Evolutionary conservation across 495 filamentous ascomycete species (phyloP).

Genomic region (Lophium mytilinum): DNA sequence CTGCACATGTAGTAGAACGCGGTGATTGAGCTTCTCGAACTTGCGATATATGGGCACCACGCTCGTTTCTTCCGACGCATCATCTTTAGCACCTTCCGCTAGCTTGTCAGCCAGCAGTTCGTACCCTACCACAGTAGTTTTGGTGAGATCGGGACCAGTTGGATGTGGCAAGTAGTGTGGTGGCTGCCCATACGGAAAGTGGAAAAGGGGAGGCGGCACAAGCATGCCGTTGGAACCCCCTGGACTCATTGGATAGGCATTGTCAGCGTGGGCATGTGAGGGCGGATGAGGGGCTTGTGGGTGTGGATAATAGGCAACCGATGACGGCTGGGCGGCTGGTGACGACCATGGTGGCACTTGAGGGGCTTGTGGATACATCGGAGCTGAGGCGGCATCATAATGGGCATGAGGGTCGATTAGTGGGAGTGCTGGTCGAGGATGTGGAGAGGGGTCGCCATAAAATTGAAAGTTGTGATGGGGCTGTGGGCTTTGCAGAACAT

Average conservation of each 20-base stretch:
- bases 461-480: slow-evolving; percentile 19
- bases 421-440: slow-evolving; percentile 7
- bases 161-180: slow-evolving; percentile 14
- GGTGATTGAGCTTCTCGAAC: slow-evolving; percentile 78
- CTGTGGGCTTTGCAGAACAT: slow-evolving; percentile 23
- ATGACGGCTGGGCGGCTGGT: slow-evolving; percentile 5
- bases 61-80: slow-evolving; percentile 14
- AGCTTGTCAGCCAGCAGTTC: slow-evolving; percentile 57
- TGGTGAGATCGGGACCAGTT: slow-evolving; percentile 34
- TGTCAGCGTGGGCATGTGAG: slow-evolving; percentile 5
- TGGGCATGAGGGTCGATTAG: slow-evolving; percentile 6
- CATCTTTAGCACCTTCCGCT: slow-evolving; percentile 29
- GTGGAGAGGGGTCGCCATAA: slow-evolving; percentile 10
- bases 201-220: slow-evolving; percentile 4
- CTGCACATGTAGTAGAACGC: slow-evolving; percentile 76
- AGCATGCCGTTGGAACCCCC: slow-evolving; percentile 1
- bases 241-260: slow-evolving; percentile 8
- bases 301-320: slow-evolving; percentile 15
- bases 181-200: slow-evolving; percentile 6
- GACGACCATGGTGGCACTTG: slow-evolving; percentile 9
- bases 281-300: slow-evolving; percentile 10
- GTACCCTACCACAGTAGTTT: slow-evolving; percentile 53
- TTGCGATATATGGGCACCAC: slow-evolving; percentile 72
- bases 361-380: slow-evolving; percentile 7
- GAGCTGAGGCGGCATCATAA: slow-evolving; percentile 1